phyloP scores from a whole-genome alignment of 1,139 yeast species.

The Yamadazyma songkhlaensis region DNA sequence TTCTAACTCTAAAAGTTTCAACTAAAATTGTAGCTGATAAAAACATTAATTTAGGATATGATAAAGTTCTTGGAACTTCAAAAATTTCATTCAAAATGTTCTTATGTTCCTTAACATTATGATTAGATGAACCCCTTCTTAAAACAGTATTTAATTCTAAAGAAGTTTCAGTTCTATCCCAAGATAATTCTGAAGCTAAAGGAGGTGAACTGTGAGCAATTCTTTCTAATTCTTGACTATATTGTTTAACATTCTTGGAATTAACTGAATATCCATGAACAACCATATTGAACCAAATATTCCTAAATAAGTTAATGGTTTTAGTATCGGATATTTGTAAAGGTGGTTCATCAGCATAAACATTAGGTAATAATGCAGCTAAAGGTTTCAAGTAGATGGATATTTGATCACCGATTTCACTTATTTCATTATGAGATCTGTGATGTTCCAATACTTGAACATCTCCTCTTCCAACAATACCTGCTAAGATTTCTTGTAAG shows the following conservation, averaged over 20 bases:
- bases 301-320: constrained; percentile 63
- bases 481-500: constrained; percentile 62
- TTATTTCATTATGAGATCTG: constrained; percentile 74
- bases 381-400: constrained; percentile 68
- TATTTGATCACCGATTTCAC: constrained; percentile 75
- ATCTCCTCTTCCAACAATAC: constrained; percentile 78
- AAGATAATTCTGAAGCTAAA: constrained; percentile 80
- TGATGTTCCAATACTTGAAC: constrained; percentile 78
- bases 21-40: constrained; percentile 77
- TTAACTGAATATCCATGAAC: constrained; percentile 80
- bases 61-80: constrained; percentile 54
- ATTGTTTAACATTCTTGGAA: constrained; percentile 52
- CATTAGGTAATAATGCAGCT: constrained; percentile 68
- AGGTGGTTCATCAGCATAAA: constrained; percentile 37
- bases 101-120: constrained; percentile 74
- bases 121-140: constrained; percentile 85
- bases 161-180: constrained; percentile 88
- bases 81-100: constrained; percentile 51
- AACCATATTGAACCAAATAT: constrained; percentile 92
- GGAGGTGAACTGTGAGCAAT: constrained; percentile 93
- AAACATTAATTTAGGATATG: constrained; percentile 84
- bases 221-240: constrained; percentile 50
- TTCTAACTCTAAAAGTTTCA: constrained; percentile 73
- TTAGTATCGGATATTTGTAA: constrained; percentile 41
- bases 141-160: constrained; percentile 88